Evolutionary conservation across 352 stramenopile species (phyloP).

Genomic region (Phytophthora boehmeriae): DNA sequence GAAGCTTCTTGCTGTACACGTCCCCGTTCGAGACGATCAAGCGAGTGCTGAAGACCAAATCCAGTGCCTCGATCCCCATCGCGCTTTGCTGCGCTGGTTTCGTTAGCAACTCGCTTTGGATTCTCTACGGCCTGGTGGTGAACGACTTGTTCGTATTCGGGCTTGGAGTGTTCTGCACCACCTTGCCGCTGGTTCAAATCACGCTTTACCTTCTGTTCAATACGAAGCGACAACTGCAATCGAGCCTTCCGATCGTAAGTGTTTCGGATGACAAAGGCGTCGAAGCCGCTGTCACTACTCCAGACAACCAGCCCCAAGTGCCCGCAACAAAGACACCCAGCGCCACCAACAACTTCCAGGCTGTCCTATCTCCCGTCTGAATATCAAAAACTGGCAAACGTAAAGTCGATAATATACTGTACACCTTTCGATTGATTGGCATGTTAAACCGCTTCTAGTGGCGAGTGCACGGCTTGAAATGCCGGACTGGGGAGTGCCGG

Average conservation of each 20-base stretch:
- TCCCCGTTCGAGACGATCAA: slow-evolving; percentile 39
- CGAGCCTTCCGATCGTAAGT: not conserved
- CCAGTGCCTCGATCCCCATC: slow-evolving; percentile 43
- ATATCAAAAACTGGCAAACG: too few species aligned
- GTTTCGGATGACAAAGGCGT: not conserved
- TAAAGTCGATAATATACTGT: too few species aligned
- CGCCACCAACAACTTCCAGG: slow-evolving; percentile 6
- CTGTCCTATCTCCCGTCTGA: not conserved
- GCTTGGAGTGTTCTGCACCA: slow-evolving; percentile 38
- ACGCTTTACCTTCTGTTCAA: slow-evolving; percentile 44
- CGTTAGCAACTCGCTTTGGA: slow-evolving; percentile 43
- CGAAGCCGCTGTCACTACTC: too few species aligned
- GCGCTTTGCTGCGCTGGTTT: slow-evolving; percentile 29
- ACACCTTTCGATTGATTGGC: slow-evolving; percentile 13
- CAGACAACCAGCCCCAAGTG: not conserved
- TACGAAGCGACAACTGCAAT: slow-evolving; percentile 18
- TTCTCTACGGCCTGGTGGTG: slow-evolving; percentile 36
- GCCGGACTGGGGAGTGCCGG: slow-evolving; percentile 24
- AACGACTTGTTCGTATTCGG: slow-evolving; percentile 46
- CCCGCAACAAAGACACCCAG: not conserved
- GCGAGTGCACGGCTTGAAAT: slow-evolving; percentile 33
- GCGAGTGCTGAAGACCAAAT: slow-evolving; percentile 27
- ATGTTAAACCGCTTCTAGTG: slow-evolving; percentile 26
- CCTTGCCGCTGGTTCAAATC: slow-evolving; percentile 42
- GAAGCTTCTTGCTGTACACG: slow-evolving; percentile 35